phyloP scores from a whole-genome alignment of 108 stramenopile species.

The Nitzschia sp. region DNA sequence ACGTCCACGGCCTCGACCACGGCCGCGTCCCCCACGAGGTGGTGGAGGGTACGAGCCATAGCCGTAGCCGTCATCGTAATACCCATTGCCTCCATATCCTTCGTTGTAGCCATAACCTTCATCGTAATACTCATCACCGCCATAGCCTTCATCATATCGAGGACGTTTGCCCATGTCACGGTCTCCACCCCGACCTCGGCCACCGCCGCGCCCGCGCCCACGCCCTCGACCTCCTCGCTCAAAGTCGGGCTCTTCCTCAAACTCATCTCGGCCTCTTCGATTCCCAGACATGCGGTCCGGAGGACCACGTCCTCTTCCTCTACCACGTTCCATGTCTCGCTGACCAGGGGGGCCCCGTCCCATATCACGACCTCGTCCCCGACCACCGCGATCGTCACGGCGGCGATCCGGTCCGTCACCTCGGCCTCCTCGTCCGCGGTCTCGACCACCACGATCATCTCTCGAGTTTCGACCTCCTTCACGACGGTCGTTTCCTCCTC shows the following conservation, averaged over 20 bases:
- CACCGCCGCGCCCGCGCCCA: slow-evolving; percentile 30
- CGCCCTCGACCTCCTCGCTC: slow-evolving; percentile 9
- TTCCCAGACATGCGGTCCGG: slow-evolving; percentile 10
- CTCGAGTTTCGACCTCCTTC: slow-evolving; percentile 10
- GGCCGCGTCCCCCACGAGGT: slow-evolving; percentile 21
- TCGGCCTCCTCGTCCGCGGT: slow-evolving; percentile 11
- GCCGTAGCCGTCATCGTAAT: slow-evolving; percentile 28
- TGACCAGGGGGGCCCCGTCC: slow-evolving; percentile 25
- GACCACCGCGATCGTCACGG: slow-evolving; percentile 23
- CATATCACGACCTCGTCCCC: slow-evolving; percentile 29
- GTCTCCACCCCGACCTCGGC: slow-evolving; percentile 8
- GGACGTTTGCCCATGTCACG: slow-evolving; percentile 8
- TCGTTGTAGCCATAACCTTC: slow-evolving; percentile 28
- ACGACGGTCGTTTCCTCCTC: slow-evolving; percentile 3
- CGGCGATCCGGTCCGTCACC: slow-evolving; percentile 18
- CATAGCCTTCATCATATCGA: slow-evolving; percentile 29
- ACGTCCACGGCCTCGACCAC: slow-evolving; percentile 24
- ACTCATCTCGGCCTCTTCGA: slow-evolving; percentile 19
- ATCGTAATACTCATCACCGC: neutral
- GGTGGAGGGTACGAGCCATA: slow-evolving; percentile 3
- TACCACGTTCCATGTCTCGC: slow-evolving; percentile 6
- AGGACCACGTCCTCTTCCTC: slow-evolving; percentile 25
- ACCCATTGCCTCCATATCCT: slow-evolving; percentile 5
- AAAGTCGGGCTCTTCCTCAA: slow-evolving; percentile 21
- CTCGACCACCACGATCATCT: slow-evolving; percentile 23